Evolutionary conservation across 192 early-diverging fungal genomes (phyloP).

Genomic region (Backusella macrospora): DNA sequence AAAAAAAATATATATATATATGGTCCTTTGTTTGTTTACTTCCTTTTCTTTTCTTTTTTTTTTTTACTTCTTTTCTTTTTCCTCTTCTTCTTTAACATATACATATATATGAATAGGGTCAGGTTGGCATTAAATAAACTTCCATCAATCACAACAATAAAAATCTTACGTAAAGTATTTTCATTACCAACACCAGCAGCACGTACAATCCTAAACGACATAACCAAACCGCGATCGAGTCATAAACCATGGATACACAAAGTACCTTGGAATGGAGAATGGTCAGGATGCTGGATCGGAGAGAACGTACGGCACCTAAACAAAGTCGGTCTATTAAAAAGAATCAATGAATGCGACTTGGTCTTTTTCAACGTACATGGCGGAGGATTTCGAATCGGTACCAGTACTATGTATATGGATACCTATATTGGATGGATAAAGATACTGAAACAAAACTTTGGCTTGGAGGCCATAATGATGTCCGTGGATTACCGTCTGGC

Average conservation of each 20-base stretch:
- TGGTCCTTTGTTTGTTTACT: neutral
- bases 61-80: neutral
- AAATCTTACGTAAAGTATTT: slow-evolving; percentile 37
- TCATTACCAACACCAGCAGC: slow-evolving; percentile 38
- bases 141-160: slow-evolving; percentile 35
- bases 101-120: slow-evolving; percentile 28
- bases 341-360: slow-evolving; percentile 32
- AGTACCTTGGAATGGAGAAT: slow-evolving; percentile 31
- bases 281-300: slow-evolving; percentile 44
- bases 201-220: slow-evolving; percentile 34
- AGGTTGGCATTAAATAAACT: slow-evolving; percentile 33
- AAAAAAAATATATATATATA: neutral
- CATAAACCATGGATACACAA: slow-evolving; percentile 37
- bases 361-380: slow-evolving; percentile 41
- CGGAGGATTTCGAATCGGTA: slow-evolving; percentile 40
- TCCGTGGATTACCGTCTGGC: slow-evolving; percentile 40
- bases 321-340: slow-evolving; percentile 13
- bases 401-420: slow-evolving; percentile 39
- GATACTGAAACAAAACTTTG: slow-evolving; percentile 30
- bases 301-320: slow-evolving; percentile 26
- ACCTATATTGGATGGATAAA: slow-evolving; percentile 37
- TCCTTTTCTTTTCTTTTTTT: neutral
- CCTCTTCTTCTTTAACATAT: neutral
- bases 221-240: slow-evolving; percentile 30
- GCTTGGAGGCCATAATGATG: slow-evolving; percentile 36